These are phyloP conservation scores for Fusarium drepaniforme DNA, from an alignment of 2,329 filamentous ascomycete species.

Conservation along the genomic window DNA sequence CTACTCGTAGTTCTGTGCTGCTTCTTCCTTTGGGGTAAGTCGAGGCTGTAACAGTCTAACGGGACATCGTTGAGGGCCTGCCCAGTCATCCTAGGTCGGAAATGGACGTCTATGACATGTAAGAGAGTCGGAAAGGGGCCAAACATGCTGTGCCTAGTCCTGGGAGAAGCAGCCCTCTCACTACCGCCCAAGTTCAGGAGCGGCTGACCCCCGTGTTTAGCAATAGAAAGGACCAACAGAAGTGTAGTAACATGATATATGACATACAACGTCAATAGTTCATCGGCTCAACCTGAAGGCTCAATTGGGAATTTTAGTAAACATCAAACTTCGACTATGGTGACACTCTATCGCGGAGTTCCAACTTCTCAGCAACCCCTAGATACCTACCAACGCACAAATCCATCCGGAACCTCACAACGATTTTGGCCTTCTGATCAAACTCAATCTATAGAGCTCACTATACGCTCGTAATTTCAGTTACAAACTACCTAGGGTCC, in stretches of 20 bases:
- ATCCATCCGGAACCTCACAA: slow-evolving; percentile 43
- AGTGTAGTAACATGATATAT: slow-evolving; percentile 57
- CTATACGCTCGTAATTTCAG: slow-evolving; percentile 13
- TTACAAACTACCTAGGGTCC: slow-evolving; percentile 11
- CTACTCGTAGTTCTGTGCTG: background rate
- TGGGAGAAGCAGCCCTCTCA: slow-evolving; percentile 23
- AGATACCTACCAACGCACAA: too few species aligned
- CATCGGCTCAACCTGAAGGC: slow-evolving; percentile 49
- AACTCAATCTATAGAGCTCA: slow-evolving; percentile 56
- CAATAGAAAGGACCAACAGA: slow-evolving; percentile 54
- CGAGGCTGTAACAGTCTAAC: too few species aligned
- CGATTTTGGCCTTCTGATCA: slow-evolving; percentile 50
- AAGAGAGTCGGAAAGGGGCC: too few species aligned
- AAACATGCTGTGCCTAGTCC: slow-evolving; percentile 46
- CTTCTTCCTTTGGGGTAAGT: background rate
- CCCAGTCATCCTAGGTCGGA: too few species aligned
- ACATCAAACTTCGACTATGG: slow-evolving; percentile 25
- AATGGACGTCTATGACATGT: too few species aligned
- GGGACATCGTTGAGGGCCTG: too few species aligned
- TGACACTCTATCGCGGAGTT: slow-evolving; percentile 17
- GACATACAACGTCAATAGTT: slow-evolving; percentile 50
- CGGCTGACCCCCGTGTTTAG: slow-evolving; percentile 57
- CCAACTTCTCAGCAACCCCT: background rate
- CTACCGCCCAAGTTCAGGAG: slow-evolving; percentile 45
- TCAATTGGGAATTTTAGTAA: background rate